These are phyloP conservation scores for Stephania cephalantha DNA, from an alignment of 164 flowering plant genomes.

Conservation along the genomic window DNA sequence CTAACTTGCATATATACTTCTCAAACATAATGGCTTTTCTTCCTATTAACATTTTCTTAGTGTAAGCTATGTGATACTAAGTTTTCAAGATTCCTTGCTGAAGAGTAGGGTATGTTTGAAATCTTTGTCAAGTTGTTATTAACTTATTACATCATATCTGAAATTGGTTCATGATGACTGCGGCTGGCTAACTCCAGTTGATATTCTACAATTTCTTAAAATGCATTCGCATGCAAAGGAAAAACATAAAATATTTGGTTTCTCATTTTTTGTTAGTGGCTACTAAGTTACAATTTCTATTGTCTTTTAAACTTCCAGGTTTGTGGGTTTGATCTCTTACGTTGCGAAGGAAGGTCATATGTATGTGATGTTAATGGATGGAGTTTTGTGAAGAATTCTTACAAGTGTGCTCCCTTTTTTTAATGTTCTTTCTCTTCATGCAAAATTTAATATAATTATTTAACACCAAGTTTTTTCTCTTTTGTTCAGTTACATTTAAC, in stretches of 20 bases:
- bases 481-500: not conserved
- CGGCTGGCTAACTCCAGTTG: not conserved
- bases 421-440: not conserved
- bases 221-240: not conserved
- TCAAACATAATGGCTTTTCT: not conserved
- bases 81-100: not conserved
- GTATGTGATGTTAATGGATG: conserved; percentile 99
- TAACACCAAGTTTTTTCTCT: not conserved
- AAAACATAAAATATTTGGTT: not conserved
- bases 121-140: not conserved
- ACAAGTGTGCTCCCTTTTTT: conserved; percentile 54
- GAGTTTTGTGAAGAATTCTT: conserved; percentile 98
- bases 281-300: not conserved
- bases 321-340: conserved; percentile 98
- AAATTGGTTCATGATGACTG: not conserved
- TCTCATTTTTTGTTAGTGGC: not conserved
- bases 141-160: not conserved
- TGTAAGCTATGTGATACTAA: not conserved
- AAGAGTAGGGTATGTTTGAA: not conserved
- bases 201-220: not conserved
- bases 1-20: too few relatives aligned
- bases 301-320: conserved; percentile 45
- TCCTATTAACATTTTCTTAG: not conserved
- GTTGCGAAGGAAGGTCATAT: conserved; percentile 93
- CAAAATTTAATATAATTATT: not conserved